phyloP scores from a whole-genome alignment of 1,284 basidiomycete genomes.

The Cryptococcus neoformans region DNA sequence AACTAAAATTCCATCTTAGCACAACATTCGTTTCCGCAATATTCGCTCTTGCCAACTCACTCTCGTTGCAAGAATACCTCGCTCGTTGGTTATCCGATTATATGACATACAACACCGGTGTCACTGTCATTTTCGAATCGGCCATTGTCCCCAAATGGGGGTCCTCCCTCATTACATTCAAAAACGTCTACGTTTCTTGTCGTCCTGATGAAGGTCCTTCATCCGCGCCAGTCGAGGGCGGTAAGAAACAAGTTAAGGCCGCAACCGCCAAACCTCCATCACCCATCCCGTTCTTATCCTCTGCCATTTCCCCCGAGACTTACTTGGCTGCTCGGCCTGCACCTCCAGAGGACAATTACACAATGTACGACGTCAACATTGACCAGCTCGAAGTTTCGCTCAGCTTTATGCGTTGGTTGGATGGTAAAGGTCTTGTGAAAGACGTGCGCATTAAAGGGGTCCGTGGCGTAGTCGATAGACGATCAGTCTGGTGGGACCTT shows the following conservation, averaged over 20 bases:
- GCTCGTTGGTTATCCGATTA: constrained; percentile 89
- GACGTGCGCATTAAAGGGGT: constrained; percentile 92
- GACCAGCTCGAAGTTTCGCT: constrained; percentile 96
- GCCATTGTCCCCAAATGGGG: constrained; percentile 99
- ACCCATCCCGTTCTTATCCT: constrained; percentile 38
- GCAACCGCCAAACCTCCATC: constrained; percentile 34
- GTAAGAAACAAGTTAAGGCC: constrained; percentile 16
- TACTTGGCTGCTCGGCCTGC: constrained; percentile 31
- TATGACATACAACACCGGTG: constrained; percentile 86
- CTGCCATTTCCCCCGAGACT: constrained; percentile 33
- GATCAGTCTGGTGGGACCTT: constrained; percentile 84
- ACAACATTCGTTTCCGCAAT: constrained; percentile 95
- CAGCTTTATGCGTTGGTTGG: constrained; percentile 89
- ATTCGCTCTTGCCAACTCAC: constrained; percentile 82
- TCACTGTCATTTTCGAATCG: constrained; percentile 93
- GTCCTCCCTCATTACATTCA: constrained; percentile 91
- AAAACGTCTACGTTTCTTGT: constrained; percentile 92
- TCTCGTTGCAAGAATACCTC: constrained; percentile 88
- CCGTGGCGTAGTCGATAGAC: constrained; percentile 86
- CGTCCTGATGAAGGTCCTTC: constrained; percentile 54
- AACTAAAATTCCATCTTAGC: constrained; percentile 49
- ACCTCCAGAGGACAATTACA: constrained; percentile 58
- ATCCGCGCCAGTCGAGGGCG: constrained; percentile 51
- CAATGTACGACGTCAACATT: constrained; percentile 86
- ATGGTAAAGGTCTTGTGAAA: constrained; percentile 90